Conservation (phyloP, 768 basidiomycete genomes). For the Lactarius trivialis region DNA sequence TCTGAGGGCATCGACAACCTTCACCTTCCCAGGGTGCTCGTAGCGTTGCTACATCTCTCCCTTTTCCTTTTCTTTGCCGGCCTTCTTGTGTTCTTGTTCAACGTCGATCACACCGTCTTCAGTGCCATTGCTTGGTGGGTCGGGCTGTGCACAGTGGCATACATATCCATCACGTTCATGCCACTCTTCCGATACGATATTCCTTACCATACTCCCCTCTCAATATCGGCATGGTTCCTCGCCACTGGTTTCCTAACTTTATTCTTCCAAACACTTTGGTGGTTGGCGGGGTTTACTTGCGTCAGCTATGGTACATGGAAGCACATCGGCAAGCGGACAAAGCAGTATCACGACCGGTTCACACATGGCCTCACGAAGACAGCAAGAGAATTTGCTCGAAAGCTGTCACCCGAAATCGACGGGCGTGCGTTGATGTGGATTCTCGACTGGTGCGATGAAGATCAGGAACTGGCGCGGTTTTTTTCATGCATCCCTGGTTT, state of each 20-base stretch:
- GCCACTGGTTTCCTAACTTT: no score
- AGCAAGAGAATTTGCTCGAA: background rate
- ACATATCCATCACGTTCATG: background rate
- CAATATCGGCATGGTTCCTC: background rate
- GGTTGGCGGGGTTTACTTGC: background rate
- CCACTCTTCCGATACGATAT: background rate
- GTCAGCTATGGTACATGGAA: background rate
- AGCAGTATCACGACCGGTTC: background rate
- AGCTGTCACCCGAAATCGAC: background rate
- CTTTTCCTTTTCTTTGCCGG: slow-evolving; percentile 6
- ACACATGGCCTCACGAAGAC: background rate
- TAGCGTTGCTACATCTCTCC: background rate
- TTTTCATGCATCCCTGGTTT: background rate
- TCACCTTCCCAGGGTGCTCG: background rate
- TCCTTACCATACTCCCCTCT: background rate
- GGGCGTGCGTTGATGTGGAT: background rate
- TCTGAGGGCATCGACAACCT: background rate
- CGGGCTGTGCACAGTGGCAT: background rate
- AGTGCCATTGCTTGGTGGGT: background rate
- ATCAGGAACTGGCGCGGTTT: background rate
- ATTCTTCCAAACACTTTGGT: background rate
- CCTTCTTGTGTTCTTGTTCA: background rate
- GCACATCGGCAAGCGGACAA: background rate
- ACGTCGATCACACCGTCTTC: background rate
- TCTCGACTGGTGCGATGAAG: background rate